These are phyloP conservation scores for Aureobasidium sp. DNA, from an alignment of 2,329 filamentous ascomycete genomes.

Conservation along the genomic window DNA sequence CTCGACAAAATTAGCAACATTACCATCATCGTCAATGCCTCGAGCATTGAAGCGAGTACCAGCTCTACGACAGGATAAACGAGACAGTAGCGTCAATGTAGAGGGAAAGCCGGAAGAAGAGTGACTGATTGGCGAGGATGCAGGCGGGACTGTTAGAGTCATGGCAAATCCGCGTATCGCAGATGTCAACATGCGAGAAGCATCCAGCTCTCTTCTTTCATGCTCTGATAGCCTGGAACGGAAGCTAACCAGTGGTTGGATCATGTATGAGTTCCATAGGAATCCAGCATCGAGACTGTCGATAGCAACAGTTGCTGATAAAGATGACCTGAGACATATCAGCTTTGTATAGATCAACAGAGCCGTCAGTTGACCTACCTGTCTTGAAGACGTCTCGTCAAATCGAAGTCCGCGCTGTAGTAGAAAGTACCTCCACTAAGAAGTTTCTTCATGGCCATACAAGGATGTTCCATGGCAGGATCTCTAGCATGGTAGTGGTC, in stretches of 20 bases:
- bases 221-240: conserved; percentile 67
- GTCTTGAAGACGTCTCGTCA: conserved; percentile 88
- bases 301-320: conserved; percentile 66
- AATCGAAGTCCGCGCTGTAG: conserved; percentile 95
- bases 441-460: conserved; percentile 81
- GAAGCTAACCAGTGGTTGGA: conserved; percentile 83
- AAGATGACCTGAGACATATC: conserved; percentile 16
- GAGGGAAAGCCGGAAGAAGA: conserved; percentile 66
- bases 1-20: conserved; percentile 98
- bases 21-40: conserved; percentile 93
- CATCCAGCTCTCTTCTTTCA: conserved; percentile 73
- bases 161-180: conserved; percentile 89
- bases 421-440: conserved; percentile 92
- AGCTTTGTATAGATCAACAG: not conserved
- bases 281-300: conserved; percentile 89
- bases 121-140: conserved; percentile 59
- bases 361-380: conserved; percentile 41
- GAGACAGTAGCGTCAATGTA: conserved; percentile 79
- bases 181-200: conserved; percentile 79
- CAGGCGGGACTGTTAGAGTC: conserved; percentile 75
- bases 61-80: conserved; percentile 80
- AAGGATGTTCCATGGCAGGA: conserved; percentile 72
- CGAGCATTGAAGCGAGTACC: conserved; percentile 96
- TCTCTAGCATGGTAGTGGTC: conserved; percentile 53
- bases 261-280: conserved; percentile 99